These are phyloP conservation scores for Salix exigua DNA, from an alignment of 345 rosid genomes.

Conservation along the genomic window DNA sequence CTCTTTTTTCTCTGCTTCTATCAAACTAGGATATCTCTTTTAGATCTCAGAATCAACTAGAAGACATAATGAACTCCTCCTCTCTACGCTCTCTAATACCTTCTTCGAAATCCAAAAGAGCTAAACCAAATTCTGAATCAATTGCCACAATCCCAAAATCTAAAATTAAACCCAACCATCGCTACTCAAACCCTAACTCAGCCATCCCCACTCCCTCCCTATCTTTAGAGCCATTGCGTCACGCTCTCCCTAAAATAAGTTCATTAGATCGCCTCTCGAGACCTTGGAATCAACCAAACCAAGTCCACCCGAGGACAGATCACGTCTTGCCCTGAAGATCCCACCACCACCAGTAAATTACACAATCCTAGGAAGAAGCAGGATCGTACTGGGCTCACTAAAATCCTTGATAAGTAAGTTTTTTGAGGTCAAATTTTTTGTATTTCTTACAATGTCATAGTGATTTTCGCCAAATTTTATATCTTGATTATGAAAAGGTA, in stretches of 20 bases:
- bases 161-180: neutral
- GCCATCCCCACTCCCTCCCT: slow-evolving; percentile 16
- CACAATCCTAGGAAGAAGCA: neutral
- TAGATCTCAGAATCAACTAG: neutral
- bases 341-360: neutral
- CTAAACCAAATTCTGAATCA: neutral
- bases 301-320: slow-evolving; percentile 22
- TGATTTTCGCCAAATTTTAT: neutral
- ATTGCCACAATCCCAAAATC: slow-evolving; percentile 12
- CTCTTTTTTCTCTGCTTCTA: neutral
- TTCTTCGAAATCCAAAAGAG: slow-evolving; percentile 13
- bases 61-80: slow-evolving; percentile 9
- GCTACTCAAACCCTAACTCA: slow-evolving; percentile 17
- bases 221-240: slow-evolving; percentile 17
- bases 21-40: neutral
- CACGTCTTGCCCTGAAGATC: slow-evolving; percentile 20
- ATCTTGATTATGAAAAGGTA: slow-evolving; percentile 38
- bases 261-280: slow-evolving; percentile 8
- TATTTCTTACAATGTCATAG: neutral
- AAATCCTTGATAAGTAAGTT: slow-evolving; percentile 23
- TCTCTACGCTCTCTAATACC: neutral
- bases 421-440: neutral
- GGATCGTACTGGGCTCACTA: neutral
- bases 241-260: slow-evolving; percentile 22
- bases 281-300: neutral